Percentiles rank a stretch among this genome's conserved stretches.
phyloP scores from a whole-genome alignment of 2,329 filamentous ascomycete species.

The Cordyceps sp. region DNA sequence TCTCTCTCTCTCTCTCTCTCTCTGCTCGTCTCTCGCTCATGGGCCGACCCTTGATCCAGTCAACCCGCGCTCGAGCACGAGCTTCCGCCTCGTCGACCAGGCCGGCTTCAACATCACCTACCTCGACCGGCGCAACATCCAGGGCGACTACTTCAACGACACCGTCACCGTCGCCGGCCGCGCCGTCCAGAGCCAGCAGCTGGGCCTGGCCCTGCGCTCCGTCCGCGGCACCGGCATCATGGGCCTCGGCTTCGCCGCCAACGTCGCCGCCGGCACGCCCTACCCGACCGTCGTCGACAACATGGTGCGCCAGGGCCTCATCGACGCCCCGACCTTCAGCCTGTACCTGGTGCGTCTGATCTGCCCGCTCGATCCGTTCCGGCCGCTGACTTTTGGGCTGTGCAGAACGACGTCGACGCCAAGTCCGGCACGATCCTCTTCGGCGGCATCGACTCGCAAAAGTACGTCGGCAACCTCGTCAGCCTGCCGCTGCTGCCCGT shows the following conservation, averaged over 20 bases:
- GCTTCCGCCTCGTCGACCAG: constrained; percentile 24
- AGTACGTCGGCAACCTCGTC: constrained; percentile 41
- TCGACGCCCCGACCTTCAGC: constrained; percentile 49
- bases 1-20: no score
- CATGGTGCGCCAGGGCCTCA: constrained; percentile 43
- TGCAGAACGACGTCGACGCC: constrained; percentile 40
- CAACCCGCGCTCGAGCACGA: constrained; percentile 27
- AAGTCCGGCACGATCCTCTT: constrained; percentile 58
- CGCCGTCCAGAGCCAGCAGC: constrained; percentile 31
- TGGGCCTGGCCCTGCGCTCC: constrained; percentile 33
- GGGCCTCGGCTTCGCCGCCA: constrained; percentile 39
- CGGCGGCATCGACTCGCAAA: constrained; percentile 60
- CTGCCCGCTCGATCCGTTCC: neutral
- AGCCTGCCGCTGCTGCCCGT: constrained; percentile 27
- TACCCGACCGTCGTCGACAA: constrained; percentile 47
- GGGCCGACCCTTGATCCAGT: constrained; percentile 11
- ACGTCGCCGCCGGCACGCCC: constrained; percentile 23
- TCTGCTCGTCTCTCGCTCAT: no score
- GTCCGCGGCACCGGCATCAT: constrained; percentile 37
- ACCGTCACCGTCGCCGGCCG: constrained; percentile 32
- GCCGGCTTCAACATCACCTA: constrained; percentile 43
- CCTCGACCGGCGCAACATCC: constrained; percentile 36
- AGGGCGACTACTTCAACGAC: constrained; percentile 42
- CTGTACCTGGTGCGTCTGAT: constrained; percentile 35
- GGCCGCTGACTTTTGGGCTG: neutral